Conservation (phyloP, 495 filamentous ascomycete genomes). For the Evansstolkia leycettana region DNA sequence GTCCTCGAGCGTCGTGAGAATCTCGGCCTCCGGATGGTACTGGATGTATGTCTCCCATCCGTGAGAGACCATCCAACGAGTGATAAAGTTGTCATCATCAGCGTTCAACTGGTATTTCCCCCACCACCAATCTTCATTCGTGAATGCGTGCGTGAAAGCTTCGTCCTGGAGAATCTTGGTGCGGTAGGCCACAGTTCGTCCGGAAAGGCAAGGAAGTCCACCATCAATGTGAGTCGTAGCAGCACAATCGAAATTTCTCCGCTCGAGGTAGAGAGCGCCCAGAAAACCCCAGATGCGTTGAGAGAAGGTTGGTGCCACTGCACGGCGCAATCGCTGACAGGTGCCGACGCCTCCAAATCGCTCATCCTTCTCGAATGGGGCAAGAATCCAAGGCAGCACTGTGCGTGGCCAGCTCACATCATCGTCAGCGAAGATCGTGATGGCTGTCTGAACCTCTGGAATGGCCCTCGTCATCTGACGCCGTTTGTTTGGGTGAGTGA, state of each 20-base stretch:
- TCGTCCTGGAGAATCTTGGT: constrained; percentile 68
- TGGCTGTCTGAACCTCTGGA: constrained; percentile 57
- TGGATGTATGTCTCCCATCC: constrained; percentile 70
- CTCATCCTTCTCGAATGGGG: constrained; percentile 64
- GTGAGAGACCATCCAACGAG: constrained; percentile 65
- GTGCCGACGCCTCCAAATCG: constrained; percentile 71
- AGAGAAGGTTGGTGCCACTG: constrained; percentile 39
- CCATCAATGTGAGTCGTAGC: constrained; percentile 78
- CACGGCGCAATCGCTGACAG: constrained; percentile 64
- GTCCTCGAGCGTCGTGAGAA: constrained; percentile 66
- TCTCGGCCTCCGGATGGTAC: constrained; percentile 58
- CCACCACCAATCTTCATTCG: constrained; percentile 56
- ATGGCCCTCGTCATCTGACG: constrained; percentile 74
- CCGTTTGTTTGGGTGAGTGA: constrained; percentile 64
- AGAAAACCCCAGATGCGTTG: constrained; percentile 62
- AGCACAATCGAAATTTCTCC: constrained; percentile 81
- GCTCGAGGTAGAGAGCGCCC: constrained; percentile 69
- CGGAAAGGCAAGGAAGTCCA: constrained; percentile 78
- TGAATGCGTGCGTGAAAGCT: constrained; percentile 59
- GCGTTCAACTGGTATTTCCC: constrained; percentile 63
- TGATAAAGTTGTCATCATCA: constrained; percentile 79
- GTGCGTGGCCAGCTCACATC: constrained; percentile 75
- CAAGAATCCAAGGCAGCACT: constrained; percentile 70
- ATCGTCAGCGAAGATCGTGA: constrained; percentile 78
- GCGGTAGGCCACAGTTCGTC: constrained; percentile 72